These are phyloP conservation scores for Aspergillus heteromorphus DNA, from an alignment of 495 filamentous ascomycete species.

Conservation along the genomic window DNA sequence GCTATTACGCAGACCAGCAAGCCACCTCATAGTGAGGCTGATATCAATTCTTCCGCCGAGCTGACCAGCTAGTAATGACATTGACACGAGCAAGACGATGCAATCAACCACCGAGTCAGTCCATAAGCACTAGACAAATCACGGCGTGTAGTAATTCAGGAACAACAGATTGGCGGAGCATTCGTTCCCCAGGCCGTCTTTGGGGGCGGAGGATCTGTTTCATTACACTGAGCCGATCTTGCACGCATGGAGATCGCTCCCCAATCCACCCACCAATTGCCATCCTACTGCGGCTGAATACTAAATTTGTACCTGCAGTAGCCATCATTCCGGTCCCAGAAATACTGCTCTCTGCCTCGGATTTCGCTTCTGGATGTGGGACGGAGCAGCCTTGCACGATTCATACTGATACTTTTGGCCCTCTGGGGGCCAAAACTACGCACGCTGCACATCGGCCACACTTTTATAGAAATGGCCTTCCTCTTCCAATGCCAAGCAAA, in stretches of 20 bases:
- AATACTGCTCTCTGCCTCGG: not conserved
- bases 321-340: not conserved
- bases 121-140: not conserved
- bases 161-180: not conserved
- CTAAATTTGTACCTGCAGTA: not conserved
- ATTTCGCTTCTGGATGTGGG: not conserved
- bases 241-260: not conserved
- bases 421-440: not conserved
- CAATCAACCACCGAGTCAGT: not conserved
- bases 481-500: not conserved
- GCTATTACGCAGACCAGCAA: too few relatives aligned
- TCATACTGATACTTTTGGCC: too few relatives aligned
- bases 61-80: not conserved
- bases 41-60: not conserved
- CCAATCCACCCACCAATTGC: not conserved
- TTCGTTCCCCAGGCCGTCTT: not conserved
- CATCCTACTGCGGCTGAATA: not conserved
- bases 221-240: not conserved
- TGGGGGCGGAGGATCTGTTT: not conserved
- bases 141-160: too few relatives aligned
- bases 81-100: not conserved
- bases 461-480: not conserved
- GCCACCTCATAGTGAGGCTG: too few relatives aligned
- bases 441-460: not conserved
- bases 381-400: not conserved